Evolutionary conservation across 2,329 filamentous ascomycete species (phyloP), one percentile per base, ranked within the genome.

Genomic region (Phialocephala subalpina): DNA sequence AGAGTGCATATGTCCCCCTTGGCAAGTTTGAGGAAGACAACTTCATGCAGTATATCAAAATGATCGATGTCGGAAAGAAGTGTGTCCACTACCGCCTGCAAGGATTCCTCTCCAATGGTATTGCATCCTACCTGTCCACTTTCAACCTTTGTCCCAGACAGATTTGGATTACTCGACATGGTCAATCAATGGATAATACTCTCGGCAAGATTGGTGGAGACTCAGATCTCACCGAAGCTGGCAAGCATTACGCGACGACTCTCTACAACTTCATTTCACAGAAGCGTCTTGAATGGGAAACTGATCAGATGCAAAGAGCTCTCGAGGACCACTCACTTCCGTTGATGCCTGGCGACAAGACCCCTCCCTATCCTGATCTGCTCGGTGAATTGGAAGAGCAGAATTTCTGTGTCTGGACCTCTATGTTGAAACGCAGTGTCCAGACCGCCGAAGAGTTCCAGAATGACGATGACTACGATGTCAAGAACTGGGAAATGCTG

Each of bases 321-420:
- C 67, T 87, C 89, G 40, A 71, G 5, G 69, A 87, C 90, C 69
- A 91, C 90, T 0, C 91, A 92, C 65, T 97, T 97, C 78, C 96
- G n/a, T 95, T 96, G 0, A 86, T 90, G 49, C 91, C 94, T 0
- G 96, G 96, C 64, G 95, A 97, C 79, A 92, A 92, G 70, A 98
- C 96, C 0, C 96, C 96, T 4, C 96, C 96, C 0, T 98, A 99
- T 75, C 96, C 96, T 0, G 93, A 97, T 76, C 90, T 90, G 72
- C 85, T 88, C 68, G 85, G 85, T 58, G 89, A 90, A 58, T 82
- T 89, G 35, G 87, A 91, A 35, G 86, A 92, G 74, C 97, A 97
- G 82, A 93, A 93, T 77, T 98, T 97, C 77, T 99, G 96, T 78
- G 93, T 99, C 18, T 99, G 96, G 96, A 97, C 95, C 0, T 97